Conservation (phyloP, 2,329 filamentous ascomycete genomes). For the Aspergillus awamori region DNA sequence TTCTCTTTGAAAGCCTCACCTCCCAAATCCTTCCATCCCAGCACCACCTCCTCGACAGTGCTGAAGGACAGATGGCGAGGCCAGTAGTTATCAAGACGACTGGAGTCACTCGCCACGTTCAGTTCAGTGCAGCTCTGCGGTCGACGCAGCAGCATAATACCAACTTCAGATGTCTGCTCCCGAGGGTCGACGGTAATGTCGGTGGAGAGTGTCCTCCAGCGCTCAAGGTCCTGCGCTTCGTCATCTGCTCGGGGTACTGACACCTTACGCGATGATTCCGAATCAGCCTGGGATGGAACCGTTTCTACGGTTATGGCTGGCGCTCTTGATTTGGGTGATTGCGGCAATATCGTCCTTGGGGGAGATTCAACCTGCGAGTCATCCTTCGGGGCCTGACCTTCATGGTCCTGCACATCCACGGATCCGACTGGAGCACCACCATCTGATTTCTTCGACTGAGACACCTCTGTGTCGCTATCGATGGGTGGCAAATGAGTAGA, state of each 20-base stretch:
- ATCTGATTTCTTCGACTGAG: conserved; percentile 18
- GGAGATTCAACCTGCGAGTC: conserved; percentile 14
- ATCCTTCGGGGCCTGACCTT: conserved; percentile 21
- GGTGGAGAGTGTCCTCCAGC: conserved; percentile 32
- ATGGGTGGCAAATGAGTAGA: conserved; percentile 30
- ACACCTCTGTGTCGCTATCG: conserved; percentile 34
- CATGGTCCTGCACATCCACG: conserved; percentile 23
- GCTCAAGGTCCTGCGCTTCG: conserved; percentile 34
- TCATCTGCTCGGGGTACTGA: conserved; percentile 25
- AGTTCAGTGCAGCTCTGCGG: conserved; percentile 42
- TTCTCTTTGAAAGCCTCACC: conserved; percentile 36
- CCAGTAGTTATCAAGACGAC: conserved; percentile 35
- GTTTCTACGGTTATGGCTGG: conserved; percentile 40
- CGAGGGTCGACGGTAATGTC: conserved; percentile 32
- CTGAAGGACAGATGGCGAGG: conserved; percentile 52
- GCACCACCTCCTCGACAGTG: conserved; percentile 49
- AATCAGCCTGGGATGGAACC: conserved; percentile 23
- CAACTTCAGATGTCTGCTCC: conserved; percentile 30
- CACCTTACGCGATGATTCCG: conserved; percentile 23
- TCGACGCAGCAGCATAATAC: conserved; percentile 38
- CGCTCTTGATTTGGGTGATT: conserved; percentile 23
- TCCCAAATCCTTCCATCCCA: conserved; percentile 38
- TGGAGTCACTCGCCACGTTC: conserved; percentile 19
- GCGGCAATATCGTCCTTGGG: conserved; percentile 16
- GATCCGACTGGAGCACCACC: conserved; percentile 21